Evolutionary conservation across 805 yeast species (phyloP), one percentile per base, ranked within the genome.

Genomic region (Metschnikowia peoriensis): DNA sequence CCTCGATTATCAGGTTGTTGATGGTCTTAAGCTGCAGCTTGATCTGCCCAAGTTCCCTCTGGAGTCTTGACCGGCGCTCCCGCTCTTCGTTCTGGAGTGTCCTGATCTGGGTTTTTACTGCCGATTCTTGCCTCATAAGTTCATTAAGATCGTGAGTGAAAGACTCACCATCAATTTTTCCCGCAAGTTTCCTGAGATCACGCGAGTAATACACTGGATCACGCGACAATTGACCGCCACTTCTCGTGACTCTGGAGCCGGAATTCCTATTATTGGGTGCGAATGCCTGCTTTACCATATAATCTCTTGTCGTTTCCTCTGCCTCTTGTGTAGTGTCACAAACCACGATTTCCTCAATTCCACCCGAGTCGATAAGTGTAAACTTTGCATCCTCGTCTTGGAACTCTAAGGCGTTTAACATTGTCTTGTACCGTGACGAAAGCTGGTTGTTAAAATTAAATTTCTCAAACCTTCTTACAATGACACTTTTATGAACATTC

Each of bases 371-470:
- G 47, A 91, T 84, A 44, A 91, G 66, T 1, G 86, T 69, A 58
- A 81, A 84, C 60, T 79, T 76, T 8, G 85, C 76, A 39, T 78
- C 77, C 41, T 80, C 82, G 53, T 84, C 73, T 0, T 75, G 70
- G 51, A 88, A 75, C 7, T 77, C 75, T 32, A 94, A 62, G 7
- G 79, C 81, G 64, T 90, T 94, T 4, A 83, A 63, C 7, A 91
- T 59, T 0, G 88, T 80, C 12, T 47, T 37, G 29, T 47, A 57
- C 8, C 52, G 47, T 6, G 55, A 39, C 22, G 45, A 43, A 42
- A 41, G 38, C 16, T 55, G 49, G 6, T 50, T 46, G 1, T 73
- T 69, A 60, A 69, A 88, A 51, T 82, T 77, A 60, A 87, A 88
- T 8, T 67, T 66, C 59, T 89, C 94, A 27, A 76, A 73, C 46